phyloP scores from a whole-genome alignment of 495 filamentous ascomycete species.

The Penicillium pulvis region DNA sequence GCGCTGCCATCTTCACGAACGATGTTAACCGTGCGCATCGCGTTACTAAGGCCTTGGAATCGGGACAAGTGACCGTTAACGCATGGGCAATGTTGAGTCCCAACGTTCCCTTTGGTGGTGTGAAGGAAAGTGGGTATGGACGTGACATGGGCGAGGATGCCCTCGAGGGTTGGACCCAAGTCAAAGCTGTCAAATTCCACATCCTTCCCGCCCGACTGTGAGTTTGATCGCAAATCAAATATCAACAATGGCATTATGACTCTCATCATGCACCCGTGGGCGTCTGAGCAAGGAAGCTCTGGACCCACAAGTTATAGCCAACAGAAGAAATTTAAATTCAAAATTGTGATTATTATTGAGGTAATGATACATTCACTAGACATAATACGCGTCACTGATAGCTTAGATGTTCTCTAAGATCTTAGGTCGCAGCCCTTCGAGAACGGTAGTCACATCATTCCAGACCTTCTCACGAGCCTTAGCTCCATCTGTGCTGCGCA shows the following conservation, averaged over 20 bases:
- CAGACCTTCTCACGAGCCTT: conserved; percentile 54
- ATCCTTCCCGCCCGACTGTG: conserved; percentile 23
- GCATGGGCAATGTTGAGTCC: conserved; percentile 26
- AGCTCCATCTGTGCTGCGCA: conserved; percentile 38
- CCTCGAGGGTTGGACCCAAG: conserved; percentile 28
- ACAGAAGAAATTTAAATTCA: neutral
- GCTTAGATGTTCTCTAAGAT: conserved; percentile 19
- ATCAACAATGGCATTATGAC: neutral
- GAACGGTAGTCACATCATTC: conserved; percentile 50
- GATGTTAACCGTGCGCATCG: conserved; percentile 76
- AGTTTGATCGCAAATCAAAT: neutral
- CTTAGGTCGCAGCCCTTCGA: conserved; percentile 50
- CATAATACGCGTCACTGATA: neutral
- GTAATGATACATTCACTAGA: neutral
- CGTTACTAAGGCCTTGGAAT: conserved; percentile 75
- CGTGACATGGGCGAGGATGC: conserved; percentile 44
- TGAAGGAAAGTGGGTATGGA: conserved; percentile 59
- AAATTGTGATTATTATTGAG: neutral
- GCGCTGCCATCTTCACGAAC: conserved; percentile 78
- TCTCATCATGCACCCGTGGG: neutral
- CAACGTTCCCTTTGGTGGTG: conserved; percentile 52
- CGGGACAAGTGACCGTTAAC: conserved; percentile 52
- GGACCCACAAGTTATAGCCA: no score
- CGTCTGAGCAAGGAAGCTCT: no score
- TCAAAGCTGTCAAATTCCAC: conserved; percentile 30